Base-by-base conservation (phyloP, 805 yeast genomes). In the Naumovozyma castellii region DNA sequence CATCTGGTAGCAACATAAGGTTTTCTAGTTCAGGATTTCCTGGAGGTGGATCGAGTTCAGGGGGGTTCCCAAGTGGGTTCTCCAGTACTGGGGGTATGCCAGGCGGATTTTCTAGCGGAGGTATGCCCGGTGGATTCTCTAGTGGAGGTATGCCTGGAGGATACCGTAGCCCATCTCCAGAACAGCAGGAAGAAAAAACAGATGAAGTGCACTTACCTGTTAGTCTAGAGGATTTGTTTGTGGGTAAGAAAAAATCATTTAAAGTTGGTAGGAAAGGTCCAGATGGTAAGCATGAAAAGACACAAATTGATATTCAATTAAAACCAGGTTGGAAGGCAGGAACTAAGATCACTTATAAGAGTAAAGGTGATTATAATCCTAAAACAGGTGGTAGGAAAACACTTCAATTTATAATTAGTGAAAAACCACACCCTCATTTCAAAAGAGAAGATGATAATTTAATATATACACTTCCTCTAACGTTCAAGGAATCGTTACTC, bases 321-420 rank as follows among this genome's bases (percentile, higher is more conserved):
- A 85, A 75, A 61, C 90, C 95, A 2, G 98, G 98, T 41, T 90
- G 97, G 97, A 90, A 90, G 65, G 83, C 92, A 10, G 97, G 97
- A 43, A 90, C 98, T 25, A 90, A 88, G 63, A 68, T 90, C 53
- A 83, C 90, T 32, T 90, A 78, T 64, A 73, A 84, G 43, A 81
- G 81, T 54, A 88, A 84, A 59, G 98, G 98, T 51, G 97, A 90
- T 61, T 76, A 75, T 54, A 83, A 80, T 53, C 81, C 85, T 33
- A 49, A 49, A 5, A 56, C 61, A 6, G 80, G 84, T 51, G 92
- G 95, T 41, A 76, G 90, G 60, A 95, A 90, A 64, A 92, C 95
- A 14, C 74, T 90, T 41, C 84, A 84, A 50, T 86, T 90, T 59
- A 78, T 86, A 18, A 57, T 90, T 33, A 86, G 79, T 50, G 96